Evolutionary conservation across 2,329 filamentous ascomycete species (phyloP), one percentile per base, ranked within the genome.

Genomic region (Chrysoporthe cubensis): DNA sequence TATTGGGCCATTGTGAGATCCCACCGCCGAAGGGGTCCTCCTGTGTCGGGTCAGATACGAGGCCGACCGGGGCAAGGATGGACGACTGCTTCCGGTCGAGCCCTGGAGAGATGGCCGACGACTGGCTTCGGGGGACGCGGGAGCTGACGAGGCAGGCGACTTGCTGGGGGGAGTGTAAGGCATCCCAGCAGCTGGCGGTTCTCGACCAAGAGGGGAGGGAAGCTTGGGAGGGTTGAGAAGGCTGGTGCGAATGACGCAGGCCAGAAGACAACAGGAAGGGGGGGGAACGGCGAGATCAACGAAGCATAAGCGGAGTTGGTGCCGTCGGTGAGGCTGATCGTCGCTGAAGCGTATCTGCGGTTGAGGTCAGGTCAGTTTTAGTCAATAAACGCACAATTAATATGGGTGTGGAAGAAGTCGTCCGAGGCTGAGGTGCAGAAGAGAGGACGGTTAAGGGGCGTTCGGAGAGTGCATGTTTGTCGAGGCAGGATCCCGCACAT

Each of bases 151-250:
- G 73, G 87, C 83, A 75, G 88, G 87, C 70, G 88, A 90, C 76
- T 87, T 87, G 74, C 90, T 88, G 71, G 92, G 92, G 70, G 92
- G 92, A 80, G 92, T 96, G 84, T 96, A 96, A 88, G 92, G 92
- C 92, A 96, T 96, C 86, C 83, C 78, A 78, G 74, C 66, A 72
- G 72, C 75, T 72, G 73, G 70, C 74, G 66, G n/a, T 61, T 21
- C 9, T 46, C 9, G 13, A 61, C 8, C 26, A 21, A 8, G 32
- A 6, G 16, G 26, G 70, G 73, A 73, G 68, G 69, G 62, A 56
- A 72, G 63, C 67, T n/a, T 32, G 32, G 21, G 9, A 13, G 5
- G 32, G 13, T 59, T 46, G 65, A 44, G 7, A 4, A 37, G 65
- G 54, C 42, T 13, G 16, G 42, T 58, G 48, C 50, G 48, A 32